Evolutionary conservation across 2,329 filamentous ascomycete genomes (phyloP), one percentile per base, ranked within the genome.

Genomic region (Neocatenulostroma microsporum): DNA sequence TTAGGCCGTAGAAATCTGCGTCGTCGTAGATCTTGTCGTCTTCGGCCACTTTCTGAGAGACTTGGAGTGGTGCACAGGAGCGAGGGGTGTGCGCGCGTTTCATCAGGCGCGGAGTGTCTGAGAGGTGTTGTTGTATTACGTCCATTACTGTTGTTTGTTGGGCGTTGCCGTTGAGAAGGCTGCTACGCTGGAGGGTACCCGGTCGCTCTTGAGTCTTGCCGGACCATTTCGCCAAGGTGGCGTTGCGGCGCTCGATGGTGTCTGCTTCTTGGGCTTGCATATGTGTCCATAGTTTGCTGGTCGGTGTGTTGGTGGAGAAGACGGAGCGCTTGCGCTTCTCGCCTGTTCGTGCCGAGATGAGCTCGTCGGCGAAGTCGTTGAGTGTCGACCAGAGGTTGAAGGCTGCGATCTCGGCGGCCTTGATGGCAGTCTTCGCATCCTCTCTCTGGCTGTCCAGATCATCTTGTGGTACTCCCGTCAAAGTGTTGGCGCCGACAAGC

Each of bases 1-100:
- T 74, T 11, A 91, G 68, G 58, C 94, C 86, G 64, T 98, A 98
- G 61, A 96, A 95, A 57, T 93, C 80, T 9, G 84, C 85, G 52
- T 98, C 91, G 57, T 96, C 89, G 66, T 91, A 98, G 49, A 94
- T 78, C 14, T 69, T 63, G 1, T 61, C 58, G 52, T 80, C 78
- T 48, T 80, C 72, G 8, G 65, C 62, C 17, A 78, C 54, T 21
- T 48, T 54, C 19, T 48, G 41, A 8, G 51, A 42, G n/a, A 54
- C 41, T 50, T 89, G 84, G 0, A 76, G 63, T 0, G 84, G 84
- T 0, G 84, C 84, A 52, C 84, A 88, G 1, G 83, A 87, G 14
- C 84, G 77, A 10, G 84, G 80, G 0, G 78, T 77, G 29, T 74
- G 76, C 0, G 82, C 83, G 29, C 78, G 76, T 53, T 76, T 78